A percentile compares a stretch with the other conserved stretches of the same genome.
phyloP scores from a whole-genome alignment of 1,284 basidiomycete species.

The Microbotryum saponariae region DNA sequence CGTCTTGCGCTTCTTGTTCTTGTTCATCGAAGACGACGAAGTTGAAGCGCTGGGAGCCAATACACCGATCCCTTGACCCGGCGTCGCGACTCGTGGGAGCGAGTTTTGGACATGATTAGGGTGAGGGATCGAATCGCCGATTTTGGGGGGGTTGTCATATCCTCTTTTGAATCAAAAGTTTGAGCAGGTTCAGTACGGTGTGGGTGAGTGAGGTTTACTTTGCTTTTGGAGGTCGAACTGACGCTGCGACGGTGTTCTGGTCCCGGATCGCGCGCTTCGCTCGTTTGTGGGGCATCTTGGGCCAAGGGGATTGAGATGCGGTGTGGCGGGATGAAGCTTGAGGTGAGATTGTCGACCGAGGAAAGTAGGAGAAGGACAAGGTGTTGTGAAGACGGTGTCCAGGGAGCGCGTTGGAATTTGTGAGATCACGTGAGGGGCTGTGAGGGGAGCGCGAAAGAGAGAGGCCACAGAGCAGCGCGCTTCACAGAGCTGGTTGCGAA shows the following conservation, averaged over 20 bases:
- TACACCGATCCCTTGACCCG: not conserved
- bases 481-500: not conserved
- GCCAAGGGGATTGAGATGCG: not conserved
- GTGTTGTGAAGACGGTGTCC: too few relatives aligned
- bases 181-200: not conserved
- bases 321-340: too few relatives aligned
- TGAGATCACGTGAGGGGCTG: too few relatives aligned
- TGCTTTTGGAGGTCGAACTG: not conserved
- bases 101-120: not conserved
- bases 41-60: not conserved
- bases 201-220: too few relatives aligned
- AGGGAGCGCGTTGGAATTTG: too few relatives aligned
- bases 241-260: conserved; percentile 3
- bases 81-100: not conserved
- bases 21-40: conserved; percentile 1
- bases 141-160: conserved; percentile 20
- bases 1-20: conserved; percentile 19
- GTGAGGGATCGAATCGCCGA: conserved; percentile 22
- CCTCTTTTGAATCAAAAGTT: conserved; percentile 4
- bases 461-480: not conserved
- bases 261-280: conserved; percentile 13
- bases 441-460: too few relatives aligned
- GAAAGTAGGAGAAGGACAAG: too few relatives aligned
- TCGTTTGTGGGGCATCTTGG: conserved; percentile 20
- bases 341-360: too few relatives aligned